These are phyloP conservation scores for Dictyostelium brefeldianum DNA, from an alignment of 78 protist genomes.

Conservation along the genomic window DNA sequence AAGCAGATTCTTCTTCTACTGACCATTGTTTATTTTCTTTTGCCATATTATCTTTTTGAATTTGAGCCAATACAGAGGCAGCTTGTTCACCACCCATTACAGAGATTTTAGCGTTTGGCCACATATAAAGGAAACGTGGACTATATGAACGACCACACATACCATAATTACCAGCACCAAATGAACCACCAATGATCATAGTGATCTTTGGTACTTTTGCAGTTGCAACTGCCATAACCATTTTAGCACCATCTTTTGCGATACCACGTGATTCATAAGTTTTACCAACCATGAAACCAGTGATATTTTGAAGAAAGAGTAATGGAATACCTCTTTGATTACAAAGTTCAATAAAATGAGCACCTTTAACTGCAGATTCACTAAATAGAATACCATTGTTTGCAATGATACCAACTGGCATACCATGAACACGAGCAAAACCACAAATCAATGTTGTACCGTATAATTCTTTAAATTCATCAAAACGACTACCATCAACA, in stretches of 20 bases:
- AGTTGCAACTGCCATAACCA: constrained; percentile 98
- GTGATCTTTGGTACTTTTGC: constrained; percentile 98
- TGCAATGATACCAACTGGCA: constrained; percentile 98
- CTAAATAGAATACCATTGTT: constrained; percentile 96
- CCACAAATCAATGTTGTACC: constrained; percentile 96
- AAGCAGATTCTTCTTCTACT: constrained; percentile 75
- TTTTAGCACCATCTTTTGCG: constrained; percentile 98
- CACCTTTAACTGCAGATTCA: constrained; percentile 94
- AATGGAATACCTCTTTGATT: constrained; percentile 96
- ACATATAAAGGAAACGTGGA: constrained; percentile 97
- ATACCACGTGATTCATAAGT: constrained; percentile 93
- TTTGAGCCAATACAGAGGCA: constrained; percentile 80
- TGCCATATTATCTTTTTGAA: constrained; percentile 74
- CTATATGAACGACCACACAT: constrained; percentile 97
- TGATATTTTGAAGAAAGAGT: constrained; percentile 97
- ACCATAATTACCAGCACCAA: constrained; percentile 99
- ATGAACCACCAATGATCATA: constrained; percentile 96
- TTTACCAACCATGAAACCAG: constrained; percentile 99
- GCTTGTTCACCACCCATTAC: constrained; percentile 99
- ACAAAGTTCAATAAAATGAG: constrained; percentile 97
- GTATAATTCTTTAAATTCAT: constrained; percentile 96
- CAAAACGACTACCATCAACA: constrained; percentile 95
- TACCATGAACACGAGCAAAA: constrained; percentile 94
- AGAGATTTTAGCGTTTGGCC: constrained; percentile 97
- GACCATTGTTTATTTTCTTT: constrained; percentile 82